Evolutionary conservation across 148 eudicot genomes (phyloP), one percentile per base, ranked within the genome.

Genomic region (Suaeda aralocaspica): DNA sequence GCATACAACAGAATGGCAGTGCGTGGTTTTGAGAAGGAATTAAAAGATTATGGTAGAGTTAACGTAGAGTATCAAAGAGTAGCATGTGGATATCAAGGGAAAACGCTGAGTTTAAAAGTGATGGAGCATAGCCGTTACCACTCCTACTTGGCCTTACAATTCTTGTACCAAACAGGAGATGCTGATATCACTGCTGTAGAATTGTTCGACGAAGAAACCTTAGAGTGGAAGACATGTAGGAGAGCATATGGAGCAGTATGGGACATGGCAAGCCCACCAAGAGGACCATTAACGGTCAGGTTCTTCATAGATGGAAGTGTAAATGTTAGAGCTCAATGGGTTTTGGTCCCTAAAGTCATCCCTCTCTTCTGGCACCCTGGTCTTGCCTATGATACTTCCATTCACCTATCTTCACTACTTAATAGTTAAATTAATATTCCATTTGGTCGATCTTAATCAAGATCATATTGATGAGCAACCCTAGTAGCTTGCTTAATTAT

Each of bases 211-310:
- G 90, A 82, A 63, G 78, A 84, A 57, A 75, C 76, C 84, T 62
- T 84, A 66, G 81, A 82, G 74, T 86, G 92, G 92, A 88, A 74
- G 74, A 53, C 69, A 21, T 84, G 87, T 79, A 52, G 88, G 21
- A 84, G 64, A 61, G 81, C 79, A 2, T 88, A 78, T 29, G 93
- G 94, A 16, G 83, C 88, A 30, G 93, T 78, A 3, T 88, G 88
- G 88, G 93, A 88, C 80, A 75, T 82, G 66, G 45, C 77, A 6
- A 84, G 79, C 64, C 93, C 88, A 48, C 88, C 90, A 49, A 59
- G 39, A 71, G 89, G 88, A 12, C 66, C 74, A 3, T 67, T 86
- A 2, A 79, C 70, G 9, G 9, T 86, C 3, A 74, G 84, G 72
- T 53, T 88, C 42, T 77, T 81, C 65, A 70, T 85, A 28, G 74